A percentile compares a stretch with the other conserved stretches of the same genome.
These are phyloP conservation scores for Monosporascus sp. DNA, from an alignment of 2,329 filamentous ascomycete genomes.

Conservation along the genomic window DNA sequence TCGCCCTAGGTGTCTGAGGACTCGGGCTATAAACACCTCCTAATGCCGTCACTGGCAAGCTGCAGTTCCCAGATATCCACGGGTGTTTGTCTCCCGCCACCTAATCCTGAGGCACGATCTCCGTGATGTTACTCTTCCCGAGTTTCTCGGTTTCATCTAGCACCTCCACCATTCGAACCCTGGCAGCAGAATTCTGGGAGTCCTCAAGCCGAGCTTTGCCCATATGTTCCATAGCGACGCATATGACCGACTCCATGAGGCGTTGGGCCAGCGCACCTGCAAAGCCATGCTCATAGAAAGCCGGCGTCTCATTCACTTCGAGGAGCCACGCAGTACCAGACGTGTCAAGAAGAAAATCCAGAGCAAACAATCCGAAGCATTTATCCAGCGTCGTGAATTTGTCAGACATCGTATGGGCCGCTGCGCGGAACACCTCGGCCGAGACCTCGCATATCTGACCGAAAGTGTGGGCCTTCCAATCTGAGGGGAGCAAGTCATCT, in stretches of 20 bases:
- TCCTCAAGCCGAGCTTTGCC: conserved; percentile 10
- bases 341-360: conserved; percentile 31
- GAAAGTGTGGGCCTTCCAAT: conserved; percentile 30
- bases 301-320: conserved; percentile 34
- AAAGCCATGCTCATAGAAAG: conserved; percentile 30
- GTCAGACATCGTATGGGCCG: conserved; percentile 33
- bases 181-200: conserved; percentile 6
- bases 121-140: conserved; percentile 24
- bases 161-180: conserved; percentile 18
- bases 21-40: too few relatives aligned
- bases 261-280: conserved; percentile 28
- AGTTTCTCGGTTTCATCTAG: conserved; percentile 23
- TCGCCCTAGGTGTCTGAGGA: too few relatives aligned
- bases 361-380: conserved; percentile 33
- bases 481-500: conserved; percentile 23
- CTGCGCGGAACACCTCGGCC: conserved; percentile 28
- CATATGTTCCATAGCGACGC: conserved; percentile 31
- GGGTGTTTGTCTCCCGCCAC: too few relatives aligned
- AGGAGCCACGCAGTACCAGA: conserved; percentile 29
- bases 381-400: conserved; percentile 32
- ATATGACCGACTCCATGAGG: conserved; percentile 32
- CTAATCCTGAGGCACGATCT: conserved; percentile 16
- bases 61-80: too few relatives aligned
- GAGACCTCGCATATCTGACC: conserved; percentile 30
- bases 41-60: too few relatives aligned